Evolutionary conservation across 805 yeast genomes (phyloP), one percentile per base, ranked within the genome.

Genomic region (Saccharomycopsis vini): DNA sequence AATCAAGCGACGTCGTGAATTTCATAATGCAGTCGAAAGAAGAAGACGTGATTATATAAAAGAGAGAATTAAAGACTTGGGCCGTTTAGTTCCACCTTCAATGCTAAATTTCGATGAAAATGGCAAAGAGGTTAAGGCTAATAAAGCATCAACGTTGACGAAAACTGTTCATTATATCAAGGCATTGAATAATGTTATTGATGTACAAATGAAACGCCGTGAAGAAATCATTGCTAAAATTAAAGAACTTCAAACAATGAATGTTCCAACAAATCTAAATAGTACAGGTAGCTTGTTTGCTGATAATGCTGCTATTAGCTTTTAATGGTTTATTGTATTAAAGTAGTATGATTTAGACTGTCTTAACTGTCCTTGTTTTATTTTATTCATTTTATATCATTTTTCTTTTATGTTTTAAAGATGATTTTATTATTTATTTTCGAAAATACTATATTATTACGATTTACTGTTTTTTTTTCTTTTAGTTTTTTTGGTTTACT

Each of bases 21-120:
- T 87, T 50, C 97, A 89, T 61, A 89, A 89, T 58, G 95, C 95
- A 1, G 97, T 89, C 3, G 97, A 89, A 61, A 72, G 96, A 54
- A 71, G 95, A 53, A 73, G 97, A 57, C 71, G 97, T 50, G 97
- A 90, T 60, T 69, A 86, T 53, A 89, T 89, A 56, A 88, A 89
- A 59, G 94, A 84, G 56, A 78, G 85, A 54, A 88, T 89, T 50
- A 81, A 82, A 57, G 95, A 86, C 54, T 66, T 89, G 54, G 90
- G 95, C 1, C 62, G 73, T 20, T 67, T 89, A 39, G 83, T 89
- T 1, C 97, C 97, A 1, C 90, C 87, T 1, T 69, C 82, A 2
- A 59, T 84, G 48, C 60, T 83, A 20, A 69, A 72, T 44, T 64
- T 71, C 38, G 62, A 64, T 42, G 62, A 57, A 19, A 62, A 59